Evolutionary conservation across 768 basidiomycete genomes (phyloP).

Genomic region (Sporobolomyces pararoseus): DNA sequence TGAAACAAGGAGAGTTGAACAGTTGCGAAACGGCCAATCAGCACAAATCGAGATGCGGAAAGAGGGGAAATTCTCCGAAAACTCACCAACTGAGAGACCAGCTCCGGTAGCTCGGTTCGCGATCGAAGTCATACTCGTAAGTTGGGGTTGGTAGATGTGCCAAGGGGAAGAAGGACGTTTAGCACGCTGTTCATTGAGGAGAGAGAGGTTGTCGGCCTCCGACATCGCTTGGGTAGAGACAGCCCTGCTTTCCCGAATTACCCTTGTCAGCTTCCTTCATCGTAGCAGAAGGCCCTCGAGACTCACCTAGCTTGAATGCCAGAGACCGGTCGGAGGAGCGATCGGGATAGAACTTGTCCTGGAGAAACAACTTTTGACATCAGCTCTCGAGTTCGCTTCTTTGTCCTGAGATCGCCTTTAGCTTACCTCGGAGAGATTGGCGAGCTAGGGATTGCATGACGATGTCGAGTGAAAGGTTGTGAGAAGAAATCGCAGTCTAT

Average conservation of each 20-base stretch:
- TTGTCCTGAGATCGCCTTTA: no score
- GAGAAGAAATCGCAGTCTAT: no score
- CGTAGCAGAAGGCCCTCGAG: background rate
- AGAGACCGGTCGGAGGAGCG: conserved; percentile 8
- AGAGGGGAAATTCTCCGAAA: background rate
- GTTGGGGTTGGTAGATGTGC: conserved; percentile 89
- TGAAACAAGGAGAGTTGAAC: background rate
- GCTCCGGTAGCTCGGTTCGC: conserved; percentile 80
- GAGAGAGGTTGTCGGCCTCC: conserved; percentile 51
- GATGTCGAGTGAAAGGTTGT: background rate
- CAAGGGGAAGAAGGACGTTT: conserved; percentile 86
- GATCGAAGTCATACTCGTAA: conserved; percentile 85
- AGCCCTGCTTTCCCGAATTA: conserved; percentile 36
- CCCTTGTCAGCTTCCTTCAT: background rate
- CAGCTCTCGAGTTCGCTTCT: no score
- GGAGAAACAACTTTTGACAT: no score
- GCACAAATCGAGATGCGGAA: background rate
- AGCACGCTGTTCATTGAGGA: conserved; percentile 83
- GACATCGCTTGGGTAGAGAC: conserved; percentile 48
- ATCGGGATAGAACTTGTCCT: conserved; percentile 17
- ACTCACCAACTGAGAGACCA: conserved; percentile 67
- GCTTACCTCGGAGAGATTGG: conserved; percentile 17
- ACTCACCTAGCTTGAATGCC: conserved; percentile 19
- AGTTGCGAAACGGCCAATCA: conserved; percentile 15
- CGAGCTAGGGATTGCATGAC: conserved; percentile 20